Base-by-base conservation (phyloP, 2,329 filamentous ascomycete genomes). In the Fusarium liriodendri region DNA sequence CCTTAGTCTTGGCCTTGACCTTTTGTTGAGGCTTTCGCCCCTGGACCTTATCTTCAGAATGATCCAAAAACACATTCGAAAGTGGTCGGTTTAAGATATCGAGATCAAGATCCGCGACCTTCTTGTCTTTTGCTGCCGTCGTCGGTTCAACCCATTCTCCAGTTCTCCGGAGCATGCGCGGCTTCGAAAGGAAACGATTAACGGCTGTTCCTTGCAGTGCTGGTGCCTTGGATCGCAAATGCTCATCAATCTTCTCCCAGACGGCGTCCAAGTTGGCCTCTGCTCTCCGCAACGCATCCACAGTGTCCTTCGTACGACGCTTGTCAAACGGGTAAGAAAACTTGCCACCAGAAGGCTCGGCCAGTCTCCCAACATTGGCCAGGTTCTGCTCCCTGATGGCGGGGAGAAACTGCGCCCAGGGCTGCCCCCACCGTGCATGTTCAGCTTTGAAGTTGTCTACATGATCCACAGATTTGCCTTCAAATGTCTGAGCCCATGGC, bases 301-400 rank as follows among this genome's bases (percentile, higher is more conserved):
- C 81, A 20, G 83, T 89, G 14, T 85, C 83, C 62, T 82, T 82
- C 2, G 81, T 89, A 2, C 83, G 83, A 11, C 82, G 84, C 71
- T 87, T 88, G 4, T 85, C 81, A 6, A 79, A 69, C 0, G 84
- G 84, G 66, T 86, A 86, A 2, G 70, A 66, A 65, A 90, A 89
- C 62, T 78, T 84, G 1, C 79, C 79, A 5, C 79, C 79, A 0
- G 80, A 78, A 0, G 83, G 84, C 9, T 83, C 75, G 18, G 77
- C 82, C 2, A 83, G 64, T 6, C 69, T 69, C 2, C 67, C 73
- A 2, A 77, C 13, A 0, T 13, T 11, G 3, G 18, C 7, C 5
- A 80, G 33, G 6, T 70, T 71, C 14, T 64, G 38, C 1, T 73
- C 71, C 13, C 58, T 59, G 2, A 80, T 22, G 0, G 77, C 72